phyloP scores from a whole-genome alignment of 1,284 basidiomycete genomes.

The Pascua sp. region DNA sequence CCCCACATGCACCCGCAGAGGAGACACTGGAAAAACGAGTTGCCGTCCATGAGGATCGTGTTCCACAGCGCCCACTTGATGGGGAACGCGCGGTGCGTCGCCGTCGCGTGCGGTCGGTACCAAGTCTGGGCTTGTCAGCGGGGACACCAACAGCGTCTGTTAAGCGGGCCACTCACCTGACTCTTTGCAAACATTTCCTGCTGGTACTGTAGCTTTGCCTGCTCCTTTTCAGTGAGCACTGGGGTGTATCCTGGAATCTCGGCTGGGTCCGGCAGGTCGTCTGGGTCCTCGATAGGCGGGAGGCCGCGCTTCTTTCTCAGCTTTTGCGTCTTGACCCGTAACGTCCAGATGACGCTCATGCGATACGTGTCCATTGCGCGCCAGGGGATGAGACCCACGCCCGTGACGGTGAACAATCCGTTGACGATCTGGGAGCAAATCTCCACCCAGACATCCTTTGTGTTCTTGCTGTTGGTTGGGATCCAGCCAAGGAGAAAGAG shows the following conservation, averaged over 20 bases:
- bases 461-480: slow-evolving; percentile 32
- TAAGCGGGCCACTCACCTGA: slow-evolving; percentile 26
- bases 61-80: slow-evolving; percentile 59
- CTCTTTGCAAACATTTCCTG: slow-evolving; percentile 46
- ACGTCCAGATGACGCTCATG: slow-evolving; percentile 68
- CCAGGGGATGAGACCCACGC: slow-evolving; percentile 62
- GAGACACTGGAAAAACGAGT: slow-evolving; percentile 73
- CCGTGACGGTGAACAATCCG: slow-evolving; percentile 75
- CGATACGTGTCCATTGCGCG: slow-evolving; percentile 73
- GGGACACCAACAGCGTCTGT: neutral
- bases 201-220: slow-evolving; percentile 63
- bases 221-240: slow-evolving; percentile 64
- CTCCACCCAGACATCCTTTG: slow-evolving; percentile 54
- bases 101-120: slow-evolving; percentile 82
- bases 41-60: slow-evolving; percentile 64
- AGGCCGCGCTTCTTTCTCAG: slow-evolving; percentile 61
- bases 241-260: slow-evolving; percentile 69
- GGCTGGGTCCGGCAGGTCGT: slow-evolving; percentile 72
- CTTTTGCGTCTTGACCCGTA: slow-evolving; percentile 59
- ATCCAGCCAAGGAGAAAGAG: slow-evolving; percentile 60
- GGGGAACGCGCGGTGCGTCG: slow-evolving; percentile 78
- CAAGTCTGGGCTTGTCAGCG: slow-evolving; percentile 60
- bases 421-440: slow-evolving; percentile 69
- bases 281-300: slow-evolving; percentile 64
- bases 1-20: slow-evolving; percentile 81